phyloP scores from a whole-genome alignment of 2,329 filamentous ascomycete genomes.

The Stemphylium lycopersici region DNA sequence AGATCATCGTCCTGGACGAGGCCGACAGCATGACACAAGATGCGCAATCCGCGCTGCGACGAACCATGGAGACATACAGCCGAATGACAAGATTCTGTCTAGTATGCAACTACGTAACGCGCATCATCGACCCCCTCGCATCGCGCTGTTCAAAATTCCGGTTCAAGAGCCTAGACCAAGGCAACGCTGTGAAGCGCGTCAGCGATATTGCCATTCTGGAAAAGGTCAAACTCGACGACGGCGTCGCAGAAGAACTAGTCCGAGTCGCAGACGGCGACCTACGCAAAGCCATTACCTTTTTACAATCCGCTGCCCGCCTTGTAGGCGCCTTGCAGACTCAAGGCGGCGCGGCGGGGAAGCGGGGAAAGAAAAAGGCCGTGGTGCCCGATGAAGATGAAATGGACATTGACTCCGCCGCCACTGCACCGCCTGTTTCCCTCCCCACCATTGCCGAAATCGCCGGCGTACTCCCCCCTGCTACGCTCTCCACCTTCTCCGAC shows the following conservation, averaged over 20 bases:
- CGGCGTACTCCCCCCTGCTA: constrained; percentile 81
- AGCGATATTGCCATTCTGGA: constrained; percentile 83
- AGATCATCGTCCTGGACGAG: constrained; percentile 98
- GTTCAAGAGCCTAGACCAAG: constrained; percentile 93
- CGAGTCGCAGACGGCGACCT: constrained; percentile 91
- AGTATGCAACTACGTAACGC: constrained; percentile 97
- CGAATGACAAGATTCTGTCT: constrained; percentile 97
- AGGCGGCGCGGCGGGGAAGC: constrained; percentile 30
- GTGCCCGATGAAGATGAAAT: constrained; percentile 61
- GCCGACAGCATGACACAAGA: constrained; percentile 99
- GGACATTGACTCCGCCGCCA: constrained; percentile 47
- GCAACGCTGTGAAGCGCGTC: constrained; percentile 78
- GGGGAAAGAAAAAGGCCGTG: constrained; percentile 55
- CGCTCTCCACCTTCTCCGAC: constrained; percentile 72
- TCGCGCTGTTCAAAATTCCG: constrained; percentile 95
- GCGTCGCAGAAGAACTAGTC: constrained; percentile 83
- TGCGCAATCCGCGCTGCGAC: constrained; percentile 86
- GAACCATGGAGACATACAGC: constrained; percentile 98
- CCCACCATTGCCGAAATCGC: constrained; percentile 92
- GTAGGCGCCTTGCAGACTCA: constrained; percentile 66
- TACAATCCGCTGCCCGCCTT: constrained; percentile 91
- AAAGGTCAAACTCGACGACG: constrained; percentile 75
- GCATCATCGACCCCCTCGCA: constrained; percentile 95
- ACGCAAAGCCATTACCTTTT: constrained; percentile 91
- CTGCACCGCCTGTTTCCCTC: constrained; percentile 59